A percentile compares a stretch with the other conserved stretches of the same genome.
Conservation (phyloP, 1,139 yeast genomes). For the Yamadazyma taylorii region DNA sequence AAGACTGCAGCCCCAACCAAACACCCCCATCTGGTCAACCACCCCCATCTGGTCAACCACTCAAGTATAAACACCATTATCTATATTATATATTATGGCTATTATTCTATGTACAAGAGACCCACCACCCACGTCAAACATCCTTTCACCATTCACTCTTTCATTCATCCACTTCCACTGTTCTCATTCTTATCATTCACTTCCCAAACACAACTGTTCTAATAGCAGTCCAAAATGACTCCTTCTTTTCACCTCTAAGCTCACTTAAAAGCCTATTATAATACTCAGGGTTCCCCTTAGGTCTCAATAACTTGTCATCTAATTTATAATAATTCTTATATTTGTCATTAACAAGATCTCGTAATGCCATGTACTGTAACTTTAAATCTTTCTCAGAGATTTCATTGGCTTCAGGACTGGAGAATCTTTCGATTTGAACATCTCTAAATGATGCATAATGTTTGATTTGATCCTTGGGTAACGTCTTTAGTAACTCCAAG, state of each 20-base stretch:
- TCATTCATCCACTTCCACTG: too few relatives aligned
- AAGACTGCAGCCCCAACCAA: too few relatives aligned
- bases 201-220: conserved; percentile 72
- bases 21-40: too few relatives aligned
- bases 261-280: conserved; percentile 71
- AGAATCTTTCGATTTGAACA: conserved; percentile 56
- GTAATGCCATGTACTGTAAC: conserved; percentile 60
- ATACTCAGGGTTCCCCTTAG: conserved; percentile 82
- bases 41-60: too few relatives aligned
- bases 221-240: conserved; percentile 61
- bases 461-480: conserved; percentile 65
- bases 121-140: too few relatives aligned
- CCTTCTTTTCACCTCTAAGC: conserved; percentile 72
- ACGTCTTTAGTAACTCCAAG: conserved; percentile 40
- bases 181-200: conserved; percentile 30
- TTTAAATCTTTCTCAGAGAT: conserved; percentile 51
- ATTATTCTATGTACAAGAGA: too few relatives aligned
- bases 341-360: conserved; percentile 60
- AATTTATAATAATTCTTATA: conserved; percentile 63
- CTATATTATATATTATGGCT: too few relatives aligned
- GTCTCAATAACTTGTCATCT: conserved; percentile 65
- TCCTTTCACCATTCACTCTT: too few relatives aligned
- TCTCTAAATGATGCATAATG: conserved; percentile 71
- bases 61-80: too few relatives aligned
- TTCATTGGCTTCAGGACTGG: conserved; percentile 23